These are phyloP conservation scores for Psilocybe mexicana DNA, from an alignment of 1,284 basidiomycete species.

Conservation along the genomic window DNA sequence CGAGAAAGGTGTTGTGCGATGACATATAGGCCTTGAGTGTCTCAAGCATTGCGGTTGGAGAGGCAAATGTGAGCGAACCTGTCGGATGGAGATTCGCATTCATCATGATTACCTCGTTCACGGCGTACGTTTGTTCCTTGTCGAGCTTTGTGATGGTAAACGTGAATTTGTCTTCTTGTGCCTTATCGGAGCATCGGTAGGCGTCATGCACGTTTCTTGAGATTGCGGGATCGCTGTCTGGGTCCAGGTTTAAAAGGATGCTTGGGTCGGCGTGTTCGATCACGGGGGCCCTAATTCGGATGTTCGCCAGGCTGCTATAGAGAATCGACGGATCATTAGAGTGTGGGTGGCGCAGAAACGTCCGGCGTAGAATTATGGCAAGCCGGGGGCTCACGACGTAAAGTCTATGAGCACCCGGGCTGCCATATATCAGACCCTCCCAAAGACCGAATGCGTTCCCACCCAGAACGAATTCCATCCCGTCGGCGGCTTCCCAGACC, in stretches of 20 bases:
- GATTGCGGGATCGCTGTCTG: conserved; percentile 11
- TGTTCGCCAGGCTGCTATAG: conserved; percentile 20
- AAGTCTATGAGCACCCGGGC: conserved; percentile 24
- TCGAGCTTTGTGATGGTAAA: conserved; percentile 25
- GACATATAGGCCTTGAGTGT: conserved; percentile 19
- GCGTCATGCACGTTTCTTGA: conserved; percentile 6
- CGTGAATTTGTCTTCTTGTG: conserved; percentile 22
- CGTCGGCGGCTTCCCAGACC: conserved; percentile 31
- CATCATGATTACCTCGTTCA: conserved; percentile 27
- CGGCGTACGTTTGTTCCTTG: conserved; percentile 22
- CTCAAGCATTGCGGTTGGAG: conserved; percentile 17
- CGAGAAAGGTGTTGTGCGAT: conserved; percentile 22
- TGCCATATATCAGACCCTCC: conserved; percentile 26
- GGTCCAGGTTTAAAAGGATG: conserved; percentile 8
- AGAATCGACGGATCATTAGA: conserved; percentile 21
- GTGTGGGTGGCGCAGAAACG: conserved; percentile 18
- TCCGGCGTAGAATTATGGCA: conserved; percentile 28
- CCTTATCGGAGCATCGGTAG: conserved; percentile 19
- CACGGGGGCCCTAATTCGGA: conserved; percentile 16
- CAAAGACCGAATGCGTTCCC: conserved; percentile 29
- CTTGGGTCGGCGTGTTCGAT: conserved; percentile 15
- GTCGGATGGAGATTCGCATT: conserved; percentile 20
- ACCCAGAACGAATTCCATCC: conserved; percentile 28
- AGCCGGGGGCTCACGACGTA: conserved; percentile 30
- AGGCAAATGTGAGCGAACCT: conserved; percentile 25